Evolutionary conservation across 1,284 basidiomycete species (phyloP), one percentile per base, ranked within the genome.

Genomic region (Malassezia obtusa): DNA sequence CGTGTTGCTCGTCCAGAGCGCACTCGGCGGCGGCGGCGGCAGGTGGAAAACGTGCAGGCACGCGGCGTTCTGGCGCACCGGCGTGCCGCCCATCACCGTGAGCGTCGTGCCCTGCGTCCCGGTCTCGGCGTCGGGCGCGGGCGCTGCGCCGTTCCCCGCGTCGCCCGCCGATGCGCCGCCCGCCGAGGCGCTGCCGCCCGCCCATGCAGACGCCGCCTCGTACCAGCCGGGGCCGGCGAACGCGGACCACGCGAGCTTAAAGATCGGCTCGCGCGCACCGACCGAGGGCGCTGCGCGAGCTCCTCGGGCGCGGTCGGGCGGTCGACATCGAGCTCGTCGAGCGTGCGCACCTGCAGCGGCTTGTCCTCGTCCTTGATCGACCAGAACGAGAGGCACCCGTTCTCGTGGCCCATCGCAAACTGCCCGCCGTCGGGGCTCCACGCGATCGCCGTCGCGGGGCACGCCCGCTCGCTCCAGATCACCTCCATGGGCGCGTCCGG

Each of bases 311-410:
- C 49, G 14, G 43, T 47, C 1, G 64, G 64, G 35, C 56, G 65
- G 17, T 72, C 66, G 5, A 71, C 57, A 38, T 72, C 69, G 21
- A 64, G 44, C 15, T 49, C 22, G 11, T 65, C 65, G 12, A 72
- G 58, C 15, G 66, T 64, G 46, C 86, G 79, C 8, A 89, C 86
- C 61, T 84, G 78, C 25, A 94, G 76, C 0, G 89, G 89, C 55
- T 83, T 82, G 59, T 86, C 83, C 62, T 85, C 81, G 59, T 92
- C 87, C 39, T 85, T 83, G 4, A 85, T 77, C 1, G 84, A 83
- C 86, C 89, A 92, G 73, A 92, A 88, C 4, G 85, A 82, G 41
- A 95, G 80, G 45, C 82, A 84, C 9, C 89, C 89, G 73, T 95
- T 89, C n/a, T 81, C 79, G 70, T 92, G 82, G 1, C 86, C 86